Base-by-base conservation (phyloP, 345 rosid species). In the Orychophragmus violaceus region DNA sequence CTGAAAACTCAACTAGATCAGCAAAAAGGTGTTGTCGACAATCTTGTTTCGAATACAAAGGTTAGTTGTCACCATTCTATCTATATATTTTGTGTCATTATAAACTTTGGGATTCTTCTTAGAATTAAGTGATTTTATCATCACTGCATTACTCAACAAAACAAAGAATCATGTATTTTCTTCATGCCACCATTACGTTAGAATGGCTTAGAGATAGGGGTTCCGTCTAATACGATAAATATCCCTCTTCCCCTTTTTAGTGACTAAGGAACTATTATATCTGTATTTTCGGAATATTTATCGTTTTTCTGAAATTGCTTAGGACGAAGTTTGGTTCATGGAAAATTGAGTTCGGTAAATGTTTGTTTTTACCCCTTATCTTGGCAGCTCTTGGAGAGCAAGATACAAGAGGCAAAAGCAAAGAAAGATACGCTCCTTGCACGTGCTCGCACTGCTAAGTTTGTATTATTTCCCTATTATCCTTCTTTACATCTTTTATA, bases 351-450 rank as follows among this genome's bases (percentile, higher is more conserved):
- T 55, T 67, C n/a, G 16, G 39, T 59, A 28, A 11, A 18, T 44
- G 8, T 27, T 30, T 52, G 29, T 27, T 23, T 10, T 21, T 60
- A 14, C 10, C 30, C 52, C 23, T 60, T 60, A 59, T 55, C 69
- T 46, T 49, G 78, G 70, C 77, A 94, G 97, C 88, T 94, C 70
- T 70, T 94, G 80, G 99, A 94, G 84, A 90, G 99, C 87, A 94
- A 90, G 82, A 94, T 94, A 76, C 96, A 90, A 62, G 99, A 94
- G 77, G 99, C 99, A 54, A 88, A 64, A 80, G 87, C 99, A 41
- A 94, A 94, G 85, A 94, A 90, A 83, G 99, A 90, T 76, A 90
- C 97, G 30, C 76, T 90, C 72, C 90, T 86, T 79, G 99, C 99
- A 57, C 96, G 68, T 25, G 71, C 73, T 71, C 71, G 76, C 18